Base-by-base conservation (phyloP, 1,284 basidiomycete species). In the Apiotrichum brassicae region DNA sequence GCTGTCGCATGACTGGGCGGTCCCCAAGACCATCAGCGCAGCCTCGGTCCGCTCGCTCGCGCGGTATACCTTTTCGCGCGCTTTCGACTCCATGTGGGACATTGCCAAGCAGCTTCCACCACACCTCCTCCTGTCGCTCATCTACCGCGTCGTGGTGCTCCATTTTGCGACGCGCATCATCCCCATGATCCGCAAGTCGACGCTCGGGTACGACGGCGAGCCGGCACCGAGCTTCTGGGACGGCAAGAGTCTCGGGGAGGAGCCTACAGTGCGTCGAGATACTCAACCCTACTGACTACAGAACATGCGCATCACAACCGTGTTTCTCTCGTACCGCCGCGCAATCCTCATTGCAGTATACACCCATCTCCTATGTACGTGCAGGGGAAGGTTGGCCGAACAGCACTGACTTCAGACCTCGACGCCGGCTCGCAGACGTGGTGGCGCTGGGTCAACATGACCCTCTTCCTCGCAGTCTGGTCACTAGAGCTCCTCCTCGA, bases 141-240 rank as follows among this genome's bases (percentile, higher is more conserved):
- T 87, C 22, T 94, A 90, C 71, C 83, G 91, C 33, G 76, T 93
- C 18, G 76, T 81, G 9, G 84, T 94, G 25, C 74, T 94, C n/a
- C 87, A 93, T 59, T 77, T 86, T 47, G 89, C 89, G 3, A 88
- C 87, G 9, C 81, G 82, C 39, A 88, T 94, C 59, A 70, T 83
- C 78, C 75, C 83, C 82, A 61, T 78, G 77, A 71, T 89, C 81
- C 43, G 83, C 76, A 47, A 82, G 75, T 64, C 65, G 30, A 58
- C 63, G 9, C 11, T 44, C 22, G 71, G 71, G 1, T 75, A 68
- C 66, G 69, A 70, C 47, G 55, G 53, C 34, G 41, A 36, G 22
- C 51, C 46, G 20, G 48, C 52, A 3, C 60, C 61, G 18, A 62
- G 60, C 19, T 72, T 71, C 57, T 72, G 69, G 68, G 69, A 72